Evolutionary conservation across 2,329 filamentous ascomycete species (phyloP).

Genomic region (Colletotrichum liriopes): DNA sequence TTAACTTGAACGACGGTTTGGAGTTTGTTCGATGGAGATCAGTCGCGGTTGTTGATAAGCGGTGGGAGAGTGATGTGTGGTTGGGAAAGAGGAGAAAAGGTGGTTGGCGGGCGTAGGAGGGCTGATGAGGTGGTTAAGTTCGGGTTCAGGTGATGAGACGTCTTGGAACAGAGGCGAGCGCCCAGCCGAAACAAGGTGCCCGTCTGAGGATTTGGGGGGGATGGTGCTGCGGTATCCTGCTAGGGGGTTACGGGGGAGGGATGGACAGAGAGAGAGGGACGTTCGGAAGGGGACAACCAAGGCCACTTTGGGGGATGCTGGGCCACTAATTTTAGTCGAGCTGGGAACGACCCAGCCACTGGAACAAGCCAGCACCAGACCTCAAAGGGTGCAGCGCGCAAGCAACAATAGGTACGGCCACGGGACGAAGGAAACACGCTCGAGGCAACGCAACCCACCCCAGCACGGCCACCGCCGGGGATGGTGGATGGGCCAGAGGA

Average conservation of each 20-base stretch:
- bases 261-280: not conserved
- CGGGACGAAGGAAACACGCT: not conserved
- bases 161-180: slow-evolving; percentile 41
- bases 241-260: slow-evolving; percentile 18
- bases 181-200: slow-evolving; percentile 42
- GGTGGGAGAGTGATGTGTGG: slow-evolving; percentile 30
- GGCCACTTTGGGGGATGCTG: slow-evolving; percentile 28
- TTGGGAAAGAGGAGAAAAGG: slow-evolving; percentile 41
- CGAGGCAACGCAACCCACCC: not conserved
- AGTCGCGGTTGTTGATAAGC: slow-evolving; percentile 26
- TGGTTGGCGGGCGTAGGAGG: slow-evolving; percentile 41
- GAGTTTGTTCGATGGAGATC: slow-evolving; percentile 30
- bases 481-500: not conserved
- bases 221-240: slow-evolving; percentile 28
- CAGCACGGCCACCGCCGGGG: slow-evolving; percentile 23
- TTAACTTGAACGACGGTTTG: slow-evolving; percentile 18
- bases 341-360: slow-evolving; percentile 43
- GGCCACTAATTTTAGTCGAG: slow-evolving; percentile 41
- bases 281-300: slow-evolving; percentile 25
- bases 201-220: slow-evolving; percentile 43
- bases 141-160: slow-evolving; percentile 43
- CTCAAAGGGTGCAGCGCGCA: slow-evolving; percentile 14
- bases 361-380: slow-evolving; percentile 27
- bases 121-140: slow-evolving; percentile 44
- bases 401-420: slow-evolving; percentile 1